These are phyloP conservation scores for Pleurozium schreberi DNA, from an alignment of 225 moss, liverwort and hornwort species.

Conservation along the genomic window DNA sequence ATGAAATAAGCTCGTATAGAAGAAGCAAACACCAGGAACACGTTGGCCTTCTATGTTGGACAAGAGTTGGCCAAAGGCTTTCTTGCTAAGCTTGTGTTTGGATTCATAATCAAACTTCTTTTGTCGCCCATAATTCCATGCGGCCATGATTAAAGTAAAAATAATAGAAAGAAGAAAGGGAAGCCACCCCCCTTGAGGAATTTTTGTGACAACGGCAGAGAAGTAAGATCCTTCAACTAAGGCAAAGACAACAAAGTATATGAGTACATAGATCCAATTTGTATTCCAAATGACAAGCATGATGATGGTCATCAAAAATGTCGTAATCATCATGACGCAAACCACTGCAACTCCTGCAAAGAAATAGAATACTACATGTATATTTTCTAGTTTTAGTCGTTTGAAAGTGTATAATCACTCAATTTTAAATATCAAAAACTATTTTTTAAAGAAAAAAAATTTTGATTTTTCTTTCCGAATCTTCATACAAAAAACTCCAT, in stretches of 20 bases:
- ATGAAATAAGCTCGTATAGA: slow-evolving; percentile 56
- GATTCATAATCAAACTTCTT: slow-evolving; percentile 61
- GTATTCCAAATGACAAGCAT: slow-evolving; percentile 77
- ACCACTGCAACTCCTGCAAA: slow-evolving; percentile 68
- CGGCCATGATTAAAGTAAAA: slow-evolving; percentile 56
- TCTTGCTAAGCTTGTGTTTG: slow-evolving; percentile 41
- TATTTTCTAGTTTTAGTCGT: neutral
- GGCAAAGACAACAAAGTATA: slow-evolving; percentile 28
- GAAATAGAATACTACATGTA: too few relatives aligned
- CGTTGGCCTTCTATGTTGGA: slow-evolving; percentile 20
- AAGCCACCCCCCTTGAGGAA: slow-evolving; percentile 84
- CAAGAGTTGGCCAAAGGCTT: slow-evolving; percentile 31
- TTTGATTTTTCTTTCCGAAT: too few relatives aligned
- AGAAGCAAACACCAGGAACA: slow-evolving; percentile 71
- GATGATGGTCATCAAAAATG: slow-evolving; percentile 52
- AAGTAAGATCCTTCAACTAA: slow-evolving; percentile 50
- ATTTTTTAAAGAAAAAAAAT: neutral
- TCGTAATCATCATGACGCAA: slow-evolving; percentile 71
- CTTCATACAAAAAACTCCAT: neutral
- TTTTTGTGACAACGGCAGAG: slow-evolving; percentile 47
- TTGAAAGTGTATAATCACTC: neutral
- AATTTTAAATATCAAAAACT: neutral
- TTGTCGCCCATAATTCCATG: slow-evolving; percentile 58
- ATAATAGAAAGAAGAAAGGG: slow-evolving; percentile 46
- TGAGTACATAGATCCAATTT: neutral